Percentiles rank a stretch among this genome's conserved stretches.
Conservation (phyloP, 2,329 filamentous ascomycete genomes). For the Paraphoma sp. region DNA sequence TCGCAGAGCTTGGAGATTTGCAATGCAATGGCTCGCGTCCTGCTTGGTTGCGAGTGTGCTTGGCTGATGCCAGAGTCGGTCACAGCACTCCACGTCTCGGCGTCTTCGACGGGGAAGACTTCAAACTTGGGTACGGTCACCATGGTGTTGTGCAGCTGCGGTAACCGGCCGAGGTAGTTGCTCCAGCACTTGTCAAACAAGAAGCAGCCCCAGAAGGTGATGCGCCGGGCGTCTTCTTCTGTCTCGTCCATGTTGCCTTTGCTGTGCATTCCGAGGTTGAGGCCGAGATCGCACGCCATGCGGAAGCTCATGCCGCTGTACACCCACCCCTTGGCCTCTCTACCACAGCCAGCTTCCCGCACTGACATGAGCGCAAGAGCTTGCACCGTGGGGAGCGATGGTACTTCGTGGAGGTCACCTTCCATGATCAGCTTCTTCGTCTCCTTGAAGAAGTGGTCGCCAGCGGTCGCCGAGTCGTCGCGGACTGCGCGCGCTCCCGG, state of each 20-base stretch:
- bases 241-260: constrained; percentile 71
- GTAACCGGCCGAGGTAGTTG: constrained; percentile 90
- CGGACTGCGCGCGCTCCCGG: constrained; percentile 73
- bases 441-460: constrained; percentile 95
- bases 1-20: constrained; percentile 86
- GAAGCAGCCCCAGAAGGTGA: constrained; percentile 98
- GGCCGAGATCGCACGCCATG: constrained; percentile 92
- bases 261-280: constrained; percentile 76
- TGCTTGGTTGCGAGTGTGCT: constrained; percentile 76
- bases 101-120: constrained; percentile 87
- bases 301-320: constrained; percentile 98
- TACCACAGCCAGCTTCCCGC: constrained; percentile 89
- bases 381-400: constrained; percentile 87
- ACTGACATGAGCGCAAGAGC: constrained; percentile 96
- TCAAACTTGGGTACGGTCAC: constrained; percentile 89
- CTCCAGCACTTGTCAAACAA: constrained; percentile 99
- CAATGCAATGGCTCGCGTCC: constrained; percentile 74
- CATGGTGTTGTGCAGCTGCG: constrained; percentile 80
- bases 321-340: constrained; percentile 96
- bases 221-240: constrained; percentile 85
- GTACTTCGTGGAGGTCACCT: constrained; percentile 91
- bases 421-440: constrained; percentile 89
- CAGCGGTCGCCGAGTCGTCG: constrained; percentile 82
- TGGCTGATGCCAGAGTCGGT: constrained; percentile 81
- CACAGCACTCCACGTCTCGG: constrained; percentile 85